These are phyloP conservation scores for Xylariaceae sp. DNA, from an alignment of 2,329 filamentous ascomycete species.

Conservation along the genomic window DNA sequence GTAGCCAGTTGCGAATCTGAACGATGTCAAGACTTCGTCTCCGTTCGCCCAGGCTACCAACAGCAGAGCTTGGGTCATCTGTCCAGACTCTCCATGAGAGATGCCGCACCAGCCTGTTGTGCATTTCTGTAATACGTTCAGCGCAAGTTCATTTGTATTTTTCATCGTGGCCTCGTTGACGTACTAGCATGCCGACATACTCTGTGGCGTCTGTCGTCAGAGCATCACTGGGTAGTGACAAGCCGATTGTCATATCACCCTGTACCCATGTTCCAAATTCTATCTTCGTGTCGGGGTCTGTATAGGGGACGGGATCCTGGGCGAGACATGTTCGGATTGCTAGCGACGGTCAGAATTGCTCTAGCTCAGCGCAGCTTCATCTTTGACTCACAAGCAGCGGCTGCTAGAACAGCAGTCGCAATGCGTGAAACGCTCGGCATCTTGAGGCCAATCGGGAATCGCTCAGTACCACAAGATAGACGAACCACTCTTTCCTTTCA, in stretches of 20 bases:
- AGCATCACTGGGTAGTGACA: conserved; percentile 41
- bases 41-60: conserved; percentile 64
- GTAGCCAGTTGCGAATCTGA: conserved; percentile 67
- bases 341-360: conserved; percentile 30
- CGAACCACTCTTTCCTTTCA: conserved; percentile 15
- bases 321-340: conserved; percentile 39
- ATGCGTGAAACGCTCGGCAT: conserved; percentile 42
- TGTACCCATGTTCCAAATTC: conserved; percentile 41
- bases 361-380: not conserved
- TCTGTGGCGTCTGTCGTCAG: conserved; percentile 41
- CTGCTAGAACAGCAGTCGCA: conserved; percentile 40
- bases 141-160: not conserved
- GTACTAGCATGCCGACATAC: conserved; percentile 42
- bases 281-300: conserved; percentile 41
- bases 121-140: conserved; percentile 37
- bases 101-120: conserved; percentile 42
- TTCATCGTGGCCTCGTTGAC: conserved; percentile 10
- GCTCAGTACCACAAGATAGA: conserved; percentile 34
- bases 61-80: conserved; percentile 49
- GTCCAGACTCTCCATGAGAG: conserved; percentile 43
- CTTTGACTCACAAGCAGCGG: conserved; percentile 37
- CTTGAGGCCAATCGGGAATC: conserved; percentile 36
- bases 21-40: conserved; percentile 61
- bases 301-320: conserved; percentile 38
- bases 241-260: conserved; percentile 38